These are phyloP conservation scores for Coelastrella sp. DNA, from an alignment of 139 green algal genomes.

Conservation along the genomic window DNA sequence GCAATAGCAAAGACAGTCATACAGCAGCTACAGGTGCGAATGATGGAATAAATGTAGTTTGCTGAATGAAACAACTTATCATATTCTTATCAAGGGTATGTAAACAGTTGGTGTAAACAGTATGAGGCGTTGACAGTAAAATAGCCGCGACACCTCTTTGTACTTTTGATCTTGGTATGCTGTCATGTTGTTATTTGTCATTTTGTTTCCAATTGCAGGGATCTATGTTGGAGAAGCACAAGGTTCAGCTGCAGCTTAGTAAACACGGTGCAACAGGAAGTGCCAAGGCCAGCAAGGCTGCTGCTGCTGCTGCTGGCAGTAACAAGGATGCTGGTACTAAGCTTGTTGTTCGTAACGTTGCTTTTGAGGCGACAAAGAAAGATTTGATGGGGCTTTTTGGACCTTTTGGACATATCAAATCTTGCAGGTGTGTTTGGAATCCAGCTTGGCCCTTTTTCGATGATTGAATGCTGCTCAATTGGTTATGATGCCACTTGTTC, in stretches of 20 bases:
- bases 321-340: constrained; percentile 71
- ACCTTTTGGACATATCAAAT: constrained; percentile 96
- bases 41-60: not conserved
- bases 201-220: constrained; percentile 61
- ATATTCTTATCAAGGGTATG: too few relatives aligned
- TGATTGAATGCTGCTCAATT: too few relatives aligned
- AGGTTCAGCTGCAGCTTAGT: constrained; percentile 85
- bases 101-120: too few relatives aligned
- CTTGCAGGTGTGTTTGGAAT: constrained; percentile 12
- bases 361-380: constrained; percentile 96
- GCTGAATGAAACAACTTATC: too few relatives aligned
- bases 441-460: not conserved
- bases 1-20: constrained; percentile 74
- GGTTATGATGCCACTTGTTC: too few relatives aligned
- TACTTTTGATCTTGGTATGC: too few relatives aligned
- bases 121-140: too few relatives aligned
- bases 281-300: not conserved
- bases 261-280: constrained; percentile 16
- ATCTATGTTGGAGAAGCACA: constrained; percentile 90
- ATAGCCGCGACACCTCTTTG: too few relatives aligned
- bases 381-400: constrained; percentile 92
- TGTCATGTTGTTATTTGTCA: not conserved
- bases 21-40: constrained; percentile 65
- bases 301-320: not conserved
- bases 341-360: constrained; percentile 97